Conservation (phyloP, 1,284 basidiomycete species). For the Tremellales sp. region DNA sequence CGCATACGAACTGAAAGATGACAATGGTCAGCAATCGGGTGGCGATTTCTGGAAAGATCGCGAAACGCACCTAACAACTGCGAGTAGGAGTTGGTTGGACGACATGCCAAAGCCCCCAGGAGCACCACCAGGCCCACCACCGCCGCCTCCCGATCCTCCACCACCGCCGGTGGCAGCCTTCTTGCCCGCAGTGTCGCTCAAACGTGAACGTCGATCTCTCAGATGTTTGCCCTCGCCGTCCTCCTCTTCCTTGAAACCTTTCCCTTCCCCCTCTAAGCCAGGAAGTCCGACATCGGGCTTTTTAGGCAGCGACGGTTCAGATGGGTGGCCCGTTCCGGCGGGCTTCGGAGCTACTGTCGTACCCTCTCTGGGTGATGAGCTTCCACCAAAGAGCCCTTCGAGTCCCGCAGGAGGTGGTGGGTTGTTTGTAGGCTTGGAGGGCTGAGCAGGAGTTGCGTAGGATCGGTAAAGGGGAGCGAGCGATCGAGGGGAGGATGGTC, state of each 20-base stretch:
- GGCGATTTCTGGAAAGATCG: no score
- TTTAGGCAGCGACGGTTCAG: constrained; percentile 32
- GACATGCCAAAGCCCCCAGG: constrained; percentile 33
- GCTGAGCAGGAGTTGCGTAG: constrained; percentile 29
- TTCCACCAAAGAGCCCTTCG: constrained; percentile 41
- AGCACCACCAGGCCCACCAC: constrained; percentile 24
- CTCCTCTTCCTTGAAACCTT: constrained; percentile 24
- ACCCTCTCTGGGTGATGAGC: constrained; percentile 14
- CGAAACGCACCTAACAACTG: constrained; percentile 31
- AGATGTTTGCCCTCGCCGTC: constrained; percentile 5
- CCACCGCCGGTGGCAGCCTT: constrained; percentile 34
- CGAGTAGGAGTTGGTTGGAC: constrained; percentile 44
- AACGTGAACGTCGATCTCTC: constrained; percentile 32
- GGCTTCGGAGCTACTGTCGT: constrained; percentile 32
- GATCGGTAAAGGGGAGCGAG: constrained; percentile 14
- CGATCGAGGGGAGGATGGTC: constrained; percentile 6
- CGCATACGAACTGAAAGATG: constrained; percentile 33
- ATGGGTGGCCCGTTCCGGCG: constrained; percentile 25
- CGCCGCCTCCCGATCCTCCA: constrained; percentile 26
- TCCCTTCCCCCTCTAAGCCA: constrained; percentile 12
- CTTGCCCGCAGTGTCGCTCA: constrained; percentile 38
- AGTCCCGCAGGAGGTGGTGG: constrained; percentile 39
- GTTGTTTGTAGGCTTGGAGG: constrained; percentile 34
- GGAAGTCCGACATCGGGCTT: constrained; percentile 31
- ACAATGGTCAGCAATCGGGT: background rate